Evolutionary conservation across 2,329 filamentous ascomycete species (phyloP), one percentile per base, ranked within the genome.

Genomic region (Fusarium avenaceum): DNA sequence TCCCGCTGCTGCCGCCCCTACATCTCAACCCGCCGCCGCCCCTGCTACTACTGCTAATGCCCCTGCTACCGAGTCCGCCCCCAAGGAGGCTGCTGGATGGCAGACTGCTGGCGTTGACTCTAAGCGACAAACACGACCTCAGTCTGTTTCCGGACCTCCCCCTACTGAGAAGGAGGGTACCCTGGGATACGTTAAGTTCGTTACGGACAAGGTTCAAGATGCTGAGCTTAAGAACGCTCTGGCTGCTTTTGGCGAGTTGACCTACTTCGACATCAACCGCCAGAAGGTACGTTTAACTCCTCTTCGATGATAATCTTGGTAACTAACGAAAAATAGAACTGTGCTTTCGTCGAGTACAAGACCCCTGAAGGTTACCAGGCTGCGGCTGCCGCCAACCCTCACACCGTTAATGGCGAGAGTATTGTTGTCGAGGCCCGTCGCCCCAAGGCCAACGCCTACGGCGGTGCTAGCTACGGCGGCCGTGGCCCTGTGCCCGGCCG

Each of bases 261-360:
- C 85, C 56, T 89, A 90, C 75, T 93, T 94, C 69, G 92, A 94
- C 58, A 87, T 95, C 73, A 94, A 92, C 81, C 89, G 92, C 63
- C 82, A 87, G 74, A 97, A 97, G 92, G 94, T 97, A 79, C 64
- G 81, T 77, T 57, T 11, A 17, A 42, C 8, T 7, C 17, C 13
- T 14, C n/a, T 46, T 10, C 32, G 35, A 32, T 17, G 9, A 13
- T 19, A 39, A 5, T 4, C 19, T 22, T 22, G 35, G 32, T 30
- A 28, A 45, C 71, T 75, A 57, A 70, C 63, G 67, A 69, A 19
- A 50, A 40, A 28, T 76, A 97, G 95, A 97, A 96, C 86, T 97
- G 94, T 76, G 96, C 96, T 26, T 98, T 98, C 77, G 93, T 97
- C 63, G 96, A 99, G 79, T 99, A 96, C 80, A 91, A 90, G 76